Base-by-base conservation (phyloP, 2,329 filamentous ascomycete species). In the Pseudogymnoascus sp. region DNA sequence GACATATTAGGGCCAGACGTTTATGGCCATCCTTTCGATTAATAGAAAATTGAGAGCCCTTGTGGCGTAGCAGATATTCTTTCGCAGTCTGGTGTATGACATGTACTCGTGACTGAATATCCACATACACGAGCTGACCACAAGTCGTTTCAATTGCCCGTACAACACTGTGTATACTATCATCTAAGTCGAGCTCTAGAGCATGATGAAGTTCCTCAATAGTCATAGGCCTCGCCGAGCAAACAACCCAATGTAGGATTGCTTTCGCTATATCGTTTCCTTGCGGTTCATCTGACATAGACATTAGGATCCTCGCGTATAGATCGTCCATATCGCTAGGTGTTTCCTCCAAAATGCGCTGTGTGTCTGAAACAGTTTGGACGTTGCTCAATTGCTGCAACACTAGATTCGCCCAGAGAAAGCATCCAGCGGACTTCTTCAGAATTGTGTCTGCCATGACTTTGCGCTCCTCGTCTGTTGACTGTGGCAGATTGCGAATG, bases 201-300 rank as follows among this genome's bases (percentile, higher is more conserved):
- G 74, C 75, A 28, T 68, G 67, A 5, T 72, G 59, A 6, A 79
- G 69, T 65, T 79, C 77, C 6, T 65, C 63, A 0, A 70, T 68
- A 1, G 71, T 72, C 50, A 79, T 64, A 0, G 76, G 75, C 36
- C 73, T 68, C 23, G 69, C 61, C 2, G 73, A 69, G 62, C 73
- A 76, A n/a, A 69, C 65, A 21, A 70, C 69, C 76, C 76, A 79
- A 8, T 65, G 69, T 1, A 79, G 72, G 11, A 78, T 72, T 10
- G 73, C 70, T 60, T 73, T 72, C 21, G 74, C 72, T 2, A 78
- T 68, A 28, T 70, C 64, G 12, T 73, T 73, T 21, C 69, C 70
- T 65, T 7, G 61, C 31, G 8, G 64, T 64, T 72, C 67, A 8
- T 78, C 61, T 7, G 69, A 71, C 59, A 73, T 67, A 40, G 67